phyloP scores from a whole-genome alignment of 768 basidiomycete genomes.

The Xerocomellus chrysenteron region DNA sequence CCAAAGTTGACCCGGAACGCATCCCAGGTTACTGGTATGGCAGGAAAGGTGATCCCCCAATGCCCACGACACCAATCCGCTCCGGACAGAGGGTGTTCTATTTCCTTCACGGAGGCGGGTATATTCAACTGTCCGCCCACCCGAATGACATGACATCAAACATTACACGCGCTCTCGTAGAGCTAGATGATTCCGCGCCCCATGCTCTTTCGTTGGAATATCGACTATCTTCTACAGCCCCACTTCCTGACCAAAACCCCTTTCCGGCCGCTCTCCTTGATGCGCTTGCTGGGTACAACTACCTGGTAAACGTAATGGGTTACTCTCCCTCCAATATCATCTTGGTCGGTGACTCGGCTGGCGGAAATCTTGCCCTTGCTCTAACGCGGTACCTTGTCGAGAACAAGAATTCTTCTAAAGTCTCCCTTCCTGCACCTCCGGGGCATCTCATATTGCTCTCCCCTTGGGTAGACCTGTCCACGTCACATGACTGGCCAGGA shows the following conservation, averaged over 20 bases:
- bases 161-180: conserved; percentile 47
- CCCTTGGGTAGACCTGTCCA: conserved; percentile 51
- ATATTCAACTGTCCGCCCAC: conserved; percentile 52
- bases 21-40: conserved; percentile 61
- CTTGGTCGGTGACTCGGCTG: conserved; percentile 73
- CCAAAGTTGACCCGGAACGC: conserved; percentile 40
- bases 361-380: conserved; percentile 68
- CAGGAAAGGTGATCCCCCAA: conserved; percentile 38
- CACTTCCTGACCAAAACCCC: conserved; percentile 45
- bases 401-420: conserved; percentile 32
- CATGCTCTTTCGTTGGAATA: conserved; percentile 70
- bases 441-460: conserved; percentile 53
- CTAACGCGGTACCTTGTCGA: conserved; percentile 62
- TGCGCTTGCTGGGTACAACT: conserved; percentile 68
- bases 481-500: conserved; percentile 38
- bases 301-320: conserved; percentile 58
- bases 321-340: conserved; percentile 62
- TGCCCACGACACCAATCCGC: conserved; percentile 35
- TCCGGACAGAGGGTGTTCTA: conserved; percentile 59
- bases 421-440: conserved; percentile 43
- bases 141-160: conserved; percentile 48
- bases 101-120: conserved; percentile 65
- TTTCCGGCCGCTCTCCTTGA: conserved; percentile 80
- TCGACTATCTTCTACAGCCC: conserved; percentile 52
- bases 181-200: conserved; percentile 42